phyloP scores from a whole-genome alignment of 768 basidiomycete species.

The Pulveroboletus sp. region DNA sequence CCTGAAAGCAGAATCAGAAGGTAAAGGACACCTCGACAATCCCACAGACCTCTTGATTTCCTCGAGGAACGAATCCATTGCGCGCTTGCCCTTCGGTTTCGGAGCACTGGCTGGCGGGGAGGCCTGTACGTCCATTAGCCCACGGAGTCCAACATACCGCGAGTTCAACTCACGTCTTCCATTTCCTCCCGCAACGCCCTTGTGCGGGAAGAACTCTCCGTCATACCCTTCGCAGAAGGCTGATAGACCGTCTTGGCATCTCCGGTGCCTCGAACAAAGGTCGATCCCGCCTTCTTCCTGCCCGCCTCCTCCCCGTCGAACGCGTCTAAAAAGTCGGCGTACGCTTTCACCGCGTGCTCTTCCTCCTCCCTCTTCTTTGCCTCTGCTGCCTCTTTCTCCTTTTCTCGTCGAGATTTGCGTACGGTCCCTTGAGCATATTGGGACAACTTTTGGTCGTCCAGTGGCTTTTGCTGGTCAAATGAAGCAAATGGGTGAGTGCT shows the following conservation, averaged over 20 bases:
- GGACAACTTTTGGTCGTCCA: slow-evolving; percentile 82
- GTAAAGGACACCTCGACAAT: background rate
- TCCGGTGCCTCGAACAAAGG: slow-evolving; percentile 62
- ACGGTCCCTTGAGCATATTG: slow-evolving; percentile 84
- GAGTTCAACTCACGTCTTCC: slow-evolving; percentile 30
- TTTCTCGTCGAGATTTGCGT: slow-evolving; percentile 86
- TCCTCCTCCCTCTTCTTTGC: slow-evolving; percentile 85
- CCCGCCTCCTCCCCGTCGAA: slow-evolving; percentile 69
- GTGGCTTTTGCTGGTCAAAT: slow-evolving; percentile 70
- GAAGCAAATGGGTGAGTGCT: slow-evolving; percentile 57
- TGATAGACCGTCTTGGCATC: slow-evolving; percentile 36
- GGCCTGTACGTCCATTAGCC: slow-evolving; percentile 34
- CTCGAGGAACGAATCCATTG: slow-evolving; percentile 94
- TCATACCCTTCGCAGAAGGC: slow-evolving; percentile 34
- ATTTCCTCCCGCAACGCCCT: slow-evolving; percentile 31
- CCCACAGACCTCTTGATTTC: slow-evolving; percentile 82
- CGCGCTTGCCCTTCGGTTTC: slow-evolving; percentile 89
- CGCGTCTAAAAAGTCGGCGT: slow-evolving; percentile 79
- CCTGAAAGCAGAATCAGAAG: slow-evolving; percentile 39
- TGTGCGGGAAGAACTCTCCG: slow-evolving; percentile 30
- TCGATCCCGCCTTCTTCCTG: slow-evolving; percentile 47
- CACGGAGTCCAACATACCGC: background rate
- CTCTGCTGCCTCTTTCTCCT: slow-evolving; percentile 90
- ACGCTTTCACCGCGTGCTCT: slow-evolving; percentile 70
- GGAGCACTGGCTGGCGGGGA: slow-evolving; percentile 54